A percentile compares a stretch with the other conserved stretches of the same genome.
These are phyloP conservation scores for Malassezia obtusa DNA, from an alignment of 1,284 basidiomycete species.

Conservation along the genomic window DNA sequence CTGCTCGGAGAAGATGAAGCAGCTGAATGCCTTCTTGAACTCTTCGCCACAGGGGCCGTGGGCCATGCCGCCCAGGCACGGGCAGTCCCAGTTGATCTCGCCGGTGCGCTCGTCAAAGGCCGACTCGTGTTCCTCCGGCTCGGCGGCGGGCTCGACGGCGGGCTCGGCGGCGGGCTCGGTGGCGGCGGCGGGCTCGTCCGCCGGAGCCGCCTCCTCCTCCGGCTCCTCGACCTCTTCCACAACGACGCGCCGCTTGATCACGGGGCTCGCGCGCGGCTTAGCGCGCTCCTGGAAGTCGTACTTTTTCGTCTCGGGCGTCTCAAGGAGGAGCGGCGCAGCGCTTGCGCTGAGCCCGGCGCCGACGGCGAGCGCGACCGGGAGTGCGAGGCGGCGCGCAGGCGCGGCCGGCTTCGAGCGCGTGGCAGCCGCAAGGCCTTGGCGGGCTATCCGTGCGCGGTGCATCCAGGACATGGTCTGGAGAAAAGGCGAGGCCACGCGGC, in stretches of 20 bases:
- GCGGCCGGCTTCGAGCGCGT: background rate
- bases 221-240: slow-evolving; percentile 14
- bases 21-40: slow-evolving; percentile 92
- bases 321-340: slow-evolving; percentile 4
- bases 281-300: slow-evolving; percentile 2
- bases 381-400: background rate
- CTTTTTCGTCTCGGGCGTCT: background rate
- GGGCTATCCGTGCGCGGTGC: background rate
- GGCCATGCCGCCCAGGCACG: slow-evolving; percentile 93
- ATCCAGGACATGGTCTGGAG: background rate
- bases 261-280: background rate
- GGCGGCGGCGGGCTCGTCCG: background rate
- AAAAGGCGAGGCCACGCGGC: background rate
- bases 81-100: slow-evolving; percentile 49
- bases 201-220: background rate
- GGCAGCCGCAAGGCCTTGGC: background rate
- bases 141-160: slow-evolving; percentile 18
- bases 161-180: slow-evolving; percentile 15
- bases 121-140: slow-evolving; percentile 20
- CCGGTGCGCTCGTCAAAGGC: slow-evolving; percentile 71
- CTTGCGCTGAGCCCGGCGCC: background rate
- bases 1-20: slow-evolving; percentile 85
- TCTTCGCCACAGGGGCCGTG: slow-evolving; percentile 87
- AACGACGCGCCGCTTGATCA: background rate
- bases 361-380: background rate